Evolutionary conservation across 2,329 filamentous ascomycete species (phyloP).

Genomic region (Venturia effusa): DNA sequence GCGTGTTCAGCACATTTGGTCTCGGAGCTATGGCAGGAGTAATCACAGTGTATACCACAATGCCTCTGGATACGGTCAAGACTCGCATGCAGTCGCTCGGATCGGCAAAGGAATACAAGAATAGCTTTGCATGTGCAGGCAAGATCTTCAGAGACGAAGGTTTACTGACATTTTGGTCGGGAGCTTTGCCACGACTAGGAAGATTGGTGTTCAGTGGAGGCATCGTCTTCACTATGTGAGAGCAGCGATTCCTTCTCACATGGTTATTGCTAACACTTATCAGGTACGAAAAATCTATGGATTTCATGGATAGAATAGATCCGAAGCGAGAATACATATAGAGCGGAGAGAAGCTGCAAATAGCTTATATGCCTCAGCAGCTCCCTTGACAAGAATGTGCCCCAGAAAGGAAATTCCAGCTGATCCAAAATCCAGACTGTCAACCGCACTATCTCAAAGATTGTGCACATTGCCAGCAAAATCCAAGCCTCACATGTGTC

Average conservation of each 20-base stretch:
- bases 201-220: conserved; percentile 84
- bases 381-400: background rate
- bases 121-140: conserved; percentile 71
- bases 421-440: no score
- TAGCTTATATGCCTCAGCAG: background rate
- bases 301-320: conserved; percentile 68
- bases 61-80: conserved; percentile 86
- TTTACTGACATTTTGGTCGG: conserved; percentile 84
- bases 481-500: no score
- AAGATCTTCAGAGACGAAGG: conserved; percentile 86
- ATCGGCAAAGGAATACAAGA: conserved; percentile 69
- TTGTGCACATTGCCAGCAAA: no score
- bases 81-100: conserved; percentile 97
- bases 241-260: conserved; percentile 12
- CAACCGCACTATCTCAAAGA: no score
- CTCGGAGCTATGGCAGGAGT: conserved; percentile 82
- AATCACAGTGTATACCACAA: conserved; percentile 69
- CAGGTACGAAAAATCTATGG: conserved; percentile 90
- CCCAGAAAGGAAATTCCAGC: no score
- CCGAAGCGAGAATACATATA: conserved; percentile 33
- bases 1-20: conserved; percentile 75
- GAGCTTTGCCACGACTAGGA: conserved; percentile 74
- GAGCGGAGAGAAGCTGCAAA: background rate
- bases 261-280: background rate
- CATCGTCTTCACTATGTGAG: conserved; percentile 89